Evolutionary conservation across 2,329 filamentous ascomycete species (phyloP).

Genomic region (Chrysoporthe cubensis): DNA sequence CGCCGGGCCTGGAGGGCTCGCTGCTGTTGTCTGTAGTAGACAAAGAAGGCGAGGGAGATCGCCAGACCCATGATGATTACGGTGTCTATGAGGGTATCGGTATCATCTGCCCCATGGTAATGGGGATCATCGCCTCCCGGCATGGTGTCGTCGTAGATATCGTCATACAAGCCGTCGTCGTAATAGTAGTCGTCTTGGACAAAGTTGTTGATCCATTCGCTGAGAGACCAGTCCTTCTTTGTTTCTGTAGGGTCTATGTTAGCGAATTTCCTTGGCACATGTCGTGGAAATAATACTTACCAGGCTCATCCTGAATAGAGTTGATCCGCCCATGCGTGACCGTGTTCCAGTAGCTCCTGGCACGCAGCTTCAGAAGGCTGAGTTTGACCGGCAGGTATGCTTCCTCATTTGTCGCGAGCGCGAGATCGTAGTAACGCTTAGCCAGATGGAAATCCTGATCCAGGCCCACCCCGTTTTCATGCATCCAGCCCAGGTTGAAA

Average conservation of each 20-base stretch:
- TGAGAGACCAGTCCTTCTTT: constrained; percentile 75
- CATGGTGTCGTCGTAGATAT: constrained; percentile 59
- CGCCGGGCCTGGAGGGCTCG: constrained; percentile 47
- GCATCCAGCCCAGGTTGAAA: constrained; percentile 99
- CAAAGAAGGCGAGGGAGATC: constrained; percentile 72
- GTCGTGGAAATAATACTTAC: constrained; percentile 53
- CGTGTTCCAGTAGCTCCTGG: constrained; percentile 92
- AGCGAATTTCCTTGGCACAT: constrained; percentile 29
- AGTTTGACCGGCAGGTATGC: constrained; percentile 92
- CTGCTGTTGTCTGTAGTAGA: constrained; percentile 80
- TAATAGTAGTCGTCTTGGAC: constrained; percentile 72
- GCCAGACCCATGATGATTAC: constrained; percentile 81
- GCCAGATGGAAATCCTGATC: constrained; percentile 96
- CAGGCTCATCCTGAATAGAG: constrained; percentile 85
- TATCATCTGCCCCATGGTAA: constrained; percentile 62
- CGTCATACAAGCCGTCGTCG: constrained; percentile 60
- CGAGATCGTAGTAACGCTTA: constrained; percentile 93
- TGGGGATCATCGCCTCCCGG: constrained; percentile 59
- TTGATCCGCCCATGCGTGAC: constrained; percentile 90
- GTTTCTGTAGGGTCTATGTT: constrained; percentile 53
- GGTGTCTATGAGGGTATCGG: constrained; percentile 82
- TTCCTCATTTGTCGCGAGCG: constrained; percentile 87
- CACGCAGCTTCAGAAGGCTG: constrained; percentile 81
- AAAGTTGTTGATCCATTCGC: constrained; percentile 88
- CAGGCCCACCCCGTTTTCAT: constrained; percentile 92